Base-by-base conservation (phyloP, 352 stramenopile species). In the Globisporangium lucens region DNA sequence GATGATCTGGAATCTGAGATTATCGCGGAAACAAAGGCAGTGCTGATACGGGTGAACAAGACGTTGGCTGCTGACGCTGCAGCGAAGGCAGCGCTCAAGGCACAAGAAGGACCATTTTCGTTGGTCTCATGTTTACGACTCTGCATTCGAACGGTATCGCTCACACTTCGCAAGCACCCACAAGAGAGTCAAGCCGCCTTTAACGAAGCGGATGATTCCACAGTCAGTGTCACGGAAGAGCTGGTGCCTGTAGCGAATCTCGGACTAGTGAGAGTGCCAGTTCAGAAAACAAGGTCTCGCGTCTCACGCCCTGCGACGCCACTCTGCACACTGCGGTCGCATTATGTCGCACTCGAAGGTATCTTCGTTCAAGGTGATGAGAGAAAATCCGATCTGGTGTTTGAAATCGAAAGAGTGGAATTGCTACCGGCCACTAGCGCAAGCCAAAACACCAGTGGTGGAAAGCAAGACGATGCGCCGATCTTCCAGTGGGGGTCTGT, bases 161-260 rank as follows among this genome's bases (percentile, higher is more conserved):
- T 94, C 57, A 94, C 75, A n/a, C 65, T 92, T 38, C 80, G 84
- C 46, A 89, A 85, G 33, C 83, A 91, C 64, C 68, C 79, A 57
- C 63, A 67, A 22, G 63, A 76, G 24, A 56, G 61, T 6, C 30
- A 75, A 61, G 55, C 61, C 33, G 2, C 43, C 3, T 55, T 70
- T 4, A 27, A 66, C 7, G 47, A 68, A 67, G 68, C 80, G 38
- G 55, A 30, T 7, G 55, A 75, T 10, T 30, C 47, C 49, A 29
- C 59, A 61, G 20, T 27, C 24, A 36, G 10, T 30, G 55, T 53
- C 63, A 74, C 88, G 43, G 83, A 93, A 57, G 72, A 89, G 49
- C 70, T 90, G 5, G 83, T 95, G 43, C 88, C 88, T 24, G 88
- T 95, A 30, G 88, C 88, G 59, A 94, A 94, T 67, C 66, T 95